Base-by-base conservation (phyloP, 495 filamentous ascomycete species). In the Cenococcum geophilum region DNA sequence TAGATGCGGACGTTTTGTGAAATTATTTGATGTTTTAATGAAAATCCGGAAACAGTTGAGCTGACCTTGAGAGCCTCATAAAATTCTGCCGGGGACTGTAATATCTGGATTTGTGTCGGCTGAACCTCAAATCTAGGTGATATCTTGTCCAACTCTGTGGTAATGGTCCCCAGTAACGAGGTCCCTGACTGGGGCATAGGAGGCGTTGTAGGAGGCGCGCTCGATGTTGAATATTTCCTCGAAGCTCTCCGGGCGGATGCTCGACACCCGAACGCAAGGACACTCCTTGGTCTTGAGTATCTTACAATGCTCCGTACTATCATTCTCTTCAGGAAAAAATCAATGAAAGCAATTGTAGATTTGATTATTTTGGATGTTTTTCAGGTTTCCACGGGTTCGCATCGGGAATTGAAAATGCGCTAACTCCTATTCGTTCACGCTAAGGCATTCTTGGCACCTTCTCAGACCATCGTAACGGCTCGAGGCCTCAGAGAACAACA, bases 61-160 rank as follows among this genome's bases (percentile, higher is more conserved):
- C 74, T 57, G 58, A 92, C 89, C 83, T 96, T 96, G 55, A 99
- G 76, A 5, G 86, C 88, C 48, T 86, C 82, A 68, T 96, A 97
- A 74, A 99, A 99, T 59, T 89, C 87, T 22, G 76, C 73, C 4
- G 93, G 95, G 1, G 86, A 85, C 60, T 85, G 82, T 14, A 99
- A 66, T 40, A 99, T 87, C 14, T 80, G 76, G 50, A 99, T 85
- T 64, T 89, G 81, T n/a, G 86, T 86, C 9, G 90, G 89, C 5
- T 83, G 76, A 59, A 99, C 79, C 69, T 89, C 87, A 68, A 99
- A 96, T 37, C 89, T 84, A 21, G 93, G 93, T 8, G 91, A 87
- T 61, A 97, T 86, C 64, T 81, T 86, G 71, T 97, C 95, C 43
- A 98, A 77, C 69, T 99, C 92, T 35, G 77, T 79, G 12, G 83